Evolutionary conservation across 495 filamentous ascomycete genomes (phyloP), one percentile per base, ranked within the genome.

Genomic region (Oleoguttula mirabilis): DNA sequence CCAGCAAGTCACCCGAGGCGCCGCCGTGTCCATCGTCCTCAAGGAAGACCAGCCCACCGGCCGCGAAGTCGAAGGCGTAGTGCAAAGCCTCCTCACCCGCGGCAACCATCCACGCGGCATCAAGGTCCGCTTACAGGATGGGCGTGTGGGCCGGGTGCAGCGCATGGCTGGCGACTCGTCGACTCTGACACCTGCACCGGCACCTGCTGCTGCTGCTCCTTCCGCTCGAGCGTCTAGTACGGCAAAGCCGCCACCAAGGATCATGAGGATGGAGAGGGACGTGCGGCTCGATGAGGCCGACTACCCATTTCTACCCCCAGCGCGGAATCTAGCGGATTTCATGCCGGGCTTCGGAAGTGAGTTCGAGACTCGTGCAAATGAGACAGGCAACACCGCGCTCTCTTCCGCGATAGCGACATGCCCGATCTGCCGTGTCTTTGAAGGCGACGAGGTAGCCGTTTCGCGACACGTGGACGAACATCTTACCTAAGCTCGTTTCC

Each of bases 71-170:
- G 60, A 63, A 33, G 81, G 81, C 8, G 58, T 61, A 0, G 71
- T 84, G 3, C 60, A 60, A 22, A 70, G 79, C 15, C 58, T 84
- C 5, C 61, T 84, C 16, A 84, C 80, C n/a, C 55, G 64, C 7
- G 79, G 78, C 10, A 69, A 83, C 40, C 81, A 86, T 48, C 75
- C 77, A n/a, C 66, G 76, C 22, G 81, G 81, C 36, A 79, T 86
- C 61, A 86, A 86, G 61, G 81, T 86, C 12, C 70, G 78, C 2
- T 60, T 84, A 1, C 54, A 60, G 12, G 76, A 82, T 58, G 81
- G 81, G 4, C 64, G 76, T 34, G 68, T 84, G 12, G 81, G 81
- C 2, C 60, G 81, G 23, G 79, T 84, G 22, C 80, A 84, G 56
- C 33, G 54, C 24, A 66, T 78, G 52, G 62, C 52, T 14, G 16